Evolutionary conservation across 768 basidiomycete species (phyloP), one percentile per base, ranked within the genome.

Genomic region (Serendipita sp.): DNA sequence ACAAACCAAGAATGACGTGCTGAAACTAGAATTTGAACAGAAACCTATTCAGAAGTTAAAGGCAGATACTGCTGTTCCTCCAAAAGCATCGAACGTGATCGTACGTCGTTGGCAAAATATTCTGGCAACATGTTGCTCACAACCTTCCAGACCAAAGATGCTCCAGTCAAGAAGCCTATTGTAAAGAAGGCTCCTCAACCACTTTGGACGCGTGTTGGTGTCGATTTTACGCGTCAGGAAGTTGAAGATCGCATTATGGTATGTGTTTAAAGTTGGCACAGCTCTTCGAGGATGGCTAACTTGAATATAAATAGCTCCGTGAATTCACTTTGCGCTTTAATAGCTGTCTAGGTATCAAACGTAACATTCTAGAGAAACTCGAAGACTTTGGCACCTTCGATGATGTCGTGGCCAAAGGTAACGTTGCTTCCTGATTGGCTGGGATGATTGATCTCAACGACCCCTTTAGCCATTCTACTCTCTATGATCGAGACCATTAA

Each of bases 141-240:
- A 18, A 18, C 48, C 8, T 31, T n/a, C 5, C 48, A 50, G 48
- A 33, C 55, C 10, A 27, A 23, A 33, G 55, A 60, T 10, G 29
- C 36, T 31, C 29, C 36, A 31, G 36, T n/a, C 8, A 60, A 60
- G 27, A n/a, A 23, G 18, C 27, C 34, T 36, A 29, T 60, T 10
- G 16, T n/a, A 18, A 60, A 60, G 27, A 31, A 31, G 16, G 55
- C 36, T 5, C 55, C 55, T n/a, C 55, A 60, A 29, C 55, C 55
- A 8, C 55, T 60, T 34, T 60, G 55, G 55, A 60, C 55, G n/a
- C 55, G 55, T 29, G 55, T 60, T 34, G 55, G 55, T 29, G 55
- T 36, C 33, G 55, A 36, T 31, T 60, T 23, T 37, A 60, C 55
- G 55, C 55, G 55, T 60, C 29, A 36, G 27, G 55, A 60, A 34